Conservation (phyloP, 176 grass and related monocot species). For the Ananas comosus region DNA sequence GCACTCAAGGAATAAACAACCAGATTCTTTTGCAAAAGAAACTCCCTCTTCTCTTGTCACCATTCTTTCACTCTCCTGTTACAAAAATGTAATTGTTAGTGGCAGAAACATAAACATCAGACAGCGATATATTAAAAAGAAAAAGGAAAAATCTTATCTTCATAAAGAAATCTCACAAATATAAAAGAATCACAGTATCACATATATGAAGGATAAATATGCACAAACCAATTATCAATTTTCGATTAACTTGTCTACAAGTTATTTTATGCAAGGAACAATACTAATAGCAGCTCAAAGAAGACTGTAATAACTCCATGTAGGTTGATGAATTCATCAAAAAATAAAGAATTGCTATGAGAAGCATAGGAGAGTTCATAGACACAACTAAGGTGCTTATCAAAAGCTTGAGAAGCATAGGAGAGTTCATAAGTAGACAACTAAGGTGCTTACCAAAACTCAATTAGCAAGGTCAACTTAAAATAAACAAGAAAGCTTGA, state of each 20-base stretch:
- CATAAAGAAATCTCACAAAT: not conserved
- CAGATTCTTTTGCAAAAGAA: slow-evolving; percentile 75
- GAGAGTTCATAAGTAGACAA: too few species aligned
- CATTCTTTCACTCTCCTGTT: slow-evolving; percentile 67
- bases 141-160: not conserved
- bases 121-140: not conserved
- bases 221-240: not conserved
- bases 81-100: not conserved
- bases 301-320: too few species aligned
- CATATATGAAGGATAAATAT: not conserved
- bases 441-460: too few species aligned
- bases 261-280: not conserved
- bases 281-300: too few species aligned
- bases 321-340: too few species aligned
- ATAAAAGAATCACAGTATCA: not conserved
- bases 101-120: not conserved
- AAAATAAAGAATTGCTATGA: too few species aligned
- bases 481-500: too few species aligned
- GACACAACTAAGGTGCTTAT: too few species aligned
- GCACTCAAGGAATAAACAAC: slow-evolving; percentile 86
- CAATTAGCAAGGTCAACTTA: too few species aligned
- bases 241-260: not conserved
- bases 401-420: too few species aligned
- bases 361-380: too few species aligned
- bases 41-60: slow-evolving; percentile 93